Conservation (phyloP, 352 stramenopile genomes). For the Peronospora belbahrii region DNA sequence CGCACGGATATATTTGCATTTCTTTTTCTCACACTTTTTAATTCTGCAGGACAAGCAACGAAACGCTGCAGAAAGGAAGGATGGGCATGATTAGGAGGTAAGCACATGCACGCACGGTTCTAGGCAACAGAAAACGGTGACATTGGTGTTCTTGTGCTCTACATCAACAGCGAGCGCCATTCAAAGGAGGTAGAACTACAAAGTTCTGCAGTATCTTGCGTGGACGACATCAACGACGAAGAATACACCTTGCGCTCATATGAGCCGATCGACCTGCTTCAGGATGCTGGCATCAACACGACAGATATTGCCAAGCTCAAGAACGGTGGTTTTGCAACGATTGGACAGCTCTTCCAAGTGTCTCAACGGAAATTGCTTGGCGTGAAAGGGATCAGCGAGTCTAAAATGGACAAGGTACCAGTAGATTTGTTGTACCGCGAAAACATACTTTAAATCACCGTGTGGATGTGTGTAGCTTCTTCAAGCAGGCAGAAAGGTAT, state of each 20-base stretch:
- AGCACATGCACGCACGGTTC: not conserved
- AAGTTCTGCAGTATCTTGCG: slow-evolving; percentile 14
- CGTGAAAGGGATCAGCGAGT: slow-evolving; percentile 87
- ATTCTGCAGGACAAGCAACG: slow-evolving; percentile 4
- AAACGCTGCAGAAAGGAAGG: not conserved
- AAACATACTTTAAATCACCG: not conserved
- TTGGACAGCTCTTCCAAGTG: slow-evolving; percentile 77
- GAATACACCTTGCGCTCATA: slow-evolving; percentile 55
- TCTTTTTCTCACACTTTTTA: slow-evolving; percentile 9
- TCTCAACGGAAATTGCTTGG: slow-evolving; percentile 53
- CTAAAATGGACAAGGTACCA: slow-evolving; percentile 76
- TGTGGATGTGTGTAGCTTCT: slow-evolving; percentile 34
- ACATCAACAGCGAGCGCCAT: slow-evolving; percentile 15
- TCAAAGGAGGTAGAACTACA: slow-evolving; percentile 19
- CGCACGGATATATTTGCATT: not conserved
- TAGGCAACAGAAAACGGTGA: not conserved
- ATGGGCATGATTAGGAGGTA: slow-evolving; percentile 19
- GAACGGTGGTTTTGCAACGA: slow-evolving; percentile 69
- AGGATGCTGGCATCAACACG: slow-evolving; percentile 68
- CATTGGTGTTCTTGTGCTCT: not conserved
- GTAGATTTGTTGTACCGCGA: not conserved
- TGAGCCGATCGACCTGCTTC: slow-evolving; percentile 63
- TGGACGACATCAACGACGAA: slow-evolving; percentile 43
- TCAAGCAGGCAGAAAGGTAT: slow-evolving; percentile 67
- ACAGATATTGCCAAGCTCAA: slow-evolving; percentile 76